These are phyloP conservation scores for Amphicarpaea edgeworthii DNA, from an alignment of 306 rosid genomes.

Conservation along the genomic window DNA sequence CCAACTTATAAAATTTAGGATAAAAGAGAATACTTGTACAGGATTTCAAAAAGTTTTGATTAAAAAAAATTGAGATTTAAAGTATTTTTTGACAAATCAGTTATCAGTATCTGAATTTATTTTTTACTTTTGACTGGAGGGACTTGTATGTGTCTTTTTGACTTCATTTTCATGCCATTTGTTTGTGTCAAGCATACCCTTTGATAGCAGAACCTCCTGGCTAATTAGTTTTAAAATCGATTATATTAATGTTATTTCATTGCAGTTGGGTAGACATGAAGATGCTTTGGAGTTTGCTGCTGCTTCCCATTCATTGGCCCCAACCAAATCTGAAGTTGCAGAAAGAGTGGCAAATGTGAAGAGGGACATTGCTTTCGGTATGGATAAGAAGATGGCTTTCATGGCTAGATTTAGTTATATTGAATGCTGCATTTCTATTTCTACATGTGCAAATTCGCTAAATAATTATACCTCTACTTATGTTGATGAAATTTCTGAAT, in stretches of 20 bases:
- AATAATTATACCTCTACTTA: conserved; percentile 10
- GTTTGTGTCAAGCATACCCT: conserved; percentile 33
- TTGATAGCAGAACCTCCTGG: conserved; percentile 26
- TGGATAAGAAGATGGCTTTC: conserved; percentile 37
- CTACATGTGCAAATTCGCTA: conserved; percentile 13
- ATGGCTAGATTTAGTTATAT: conserved; percentile 14
- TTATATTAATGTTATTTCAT: conserved; percentile 44
- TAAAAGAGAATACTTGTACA: too few relatives aligned
- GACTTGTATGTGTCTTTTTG: conserved; percentile 1
- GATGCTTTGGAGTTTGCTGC: conserved; percentile 87
- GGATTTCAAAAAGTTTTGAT: too few relatives aligned
- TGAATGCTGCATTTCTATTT: background rate
- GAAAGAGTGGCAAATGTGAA: conserved; percentile 75
- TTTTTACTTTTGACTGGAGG: conserved; percentile 5
- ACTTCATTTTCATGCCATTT: conserved; percentile 16
- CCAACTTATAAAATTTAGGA: too few relatives aligned
- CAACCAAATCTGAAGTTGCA: conserved; percentile 69
- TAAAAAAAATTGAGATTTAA: conserved; percentile 2
- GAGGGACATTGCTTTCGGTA: conserved; percentile 87
- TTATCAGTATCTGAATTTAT: too few relatives aligned
- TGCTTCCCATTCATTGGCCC: conserved; percentile 75
- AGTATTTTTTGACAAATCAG: conserved; percentile 11
- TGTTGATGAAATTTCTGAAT: conserved; percentile 32
- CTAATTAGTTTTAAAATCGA: conserved; percentile 19
- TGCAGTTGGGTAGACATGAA: conserved; percentile 84